A percentile compares a stretch with the other conserved stretches of the same genome.
These are phyloP conservation scores for Podaxis mareebaensis DNA, from an alignment of 768 basidiomycete species.

Conservation along the genomic window DNA sequence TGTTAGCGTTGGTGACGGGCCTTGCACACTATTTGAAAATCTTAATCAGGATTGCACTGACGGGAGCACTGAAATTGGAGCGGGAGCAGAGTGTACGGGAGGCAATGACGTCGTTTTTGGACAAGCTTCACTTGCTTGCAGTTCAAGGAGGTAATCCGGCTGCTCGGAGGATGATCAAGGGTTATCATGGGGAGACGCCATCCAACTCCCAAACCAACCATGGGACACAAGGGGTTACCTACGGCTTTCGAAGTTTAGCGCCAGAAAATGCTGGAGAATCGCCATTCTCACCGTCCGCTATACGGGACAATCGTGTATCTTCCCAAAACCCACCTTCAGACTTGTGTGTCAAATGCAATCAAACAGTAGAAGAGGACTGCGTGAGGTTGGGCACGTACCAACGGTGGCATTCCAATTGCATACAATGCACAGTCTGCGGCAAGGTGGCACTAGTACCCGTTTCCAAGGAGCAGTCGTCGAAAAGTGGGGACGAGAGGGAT, in stretches of 20 bases:
- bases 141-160: slow-evolving; percentile 81
- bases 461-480: slow-evolving; percentile 54
- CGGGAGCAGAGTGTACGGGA: slow-evolving; percentile 81
- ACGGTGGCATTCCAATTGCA: slow-evolving; percentile 94
- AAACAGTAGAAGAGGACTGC: slow-evolving; percentile 97
- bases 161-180: slow-evolving; percentile 74
- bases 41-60: slow-evolving; percentile 95
- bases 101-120: slow-evolving; percentile 88
- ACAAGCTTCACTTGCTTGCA: slow-evolving; percentile 89
- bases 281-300: slow-evolving; percentile 55
- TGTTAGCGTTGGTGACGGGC: slow-evolving; percentile 97
- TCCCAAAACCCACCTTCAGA: slow-evolving; percentile 83
- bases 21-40: slow-evolving; percentile 99
- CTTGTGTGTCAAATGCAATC: slow-evolving; percentile 84
- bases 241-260: slow-evolving; percentile 90
- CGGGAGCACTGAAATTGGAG: slow-evolving; percentile 93
- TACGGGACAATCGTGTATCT: slow-evolving; percentile 33
- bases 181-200: slow-evolving; percentile 66
- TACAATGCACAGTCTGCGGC: slow-evolving; percentile 83
- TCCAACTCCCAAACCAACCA: slow-evolving; percentile 49
- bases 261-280: slow-evolving; percentile 90
- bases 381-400: slow-evolving; percentile 94
- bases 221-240: slow-evolving; percentile 86
- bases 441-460: slow-evolving; percentile 67
- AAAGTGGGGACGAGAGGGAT: slow-evolving; percentile 53